These are phyloP conservation scores for Fusarium agapanthi DNA, from an alignment of 2,329 filamentous ascomycete species.

Conservation along the genomic window DNA sequence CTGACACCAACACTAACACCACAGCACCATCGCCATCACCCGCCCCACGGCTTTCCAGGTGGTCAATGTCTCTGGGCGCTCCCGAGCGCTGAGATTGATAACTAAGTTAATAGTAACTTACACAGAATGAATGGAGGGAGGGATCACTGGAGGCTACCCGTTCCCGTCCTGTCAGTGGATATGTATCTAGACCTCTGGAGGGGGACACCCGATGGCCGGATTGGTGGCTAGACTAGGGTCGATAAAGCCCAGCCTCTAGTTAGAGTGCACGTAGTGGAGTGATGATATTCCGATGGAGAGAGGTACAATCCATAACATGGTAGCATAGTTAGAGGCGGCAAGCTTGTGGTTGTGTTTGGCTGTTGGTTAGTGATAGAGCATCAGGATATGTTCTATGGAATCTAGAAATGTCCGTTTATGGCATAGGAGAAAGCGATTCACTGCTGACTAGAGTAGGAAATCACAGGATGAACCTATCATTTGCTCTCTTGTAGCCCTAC, in stretches of 20 bases:
- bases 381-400: background rate
- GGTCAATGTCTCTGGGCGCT: conserved; percentile 30
- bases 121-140: conserved; percentile 2
- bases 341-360: background rate
- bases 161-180: conserved; percentile 34
- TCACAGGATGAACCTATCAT: conserved; percentile 11
- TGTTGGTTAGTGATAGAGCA: background rate
- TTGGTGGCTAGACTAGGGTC: conserved; percentile 34
- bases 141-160: conserved; percentile 31
- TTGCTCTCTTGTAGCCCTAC: conserved; percentile 7
- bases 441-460: background rate
- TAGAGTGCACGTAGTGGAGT: background rate
- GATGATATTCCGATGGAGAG: background rate
- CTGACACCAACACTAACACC: background rate
- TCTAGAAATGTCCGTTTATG: conserved; percentile 15
- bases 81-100: conserved; percentile 31
- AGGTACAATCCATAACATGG: background rate
- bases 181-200: conserved; percentile 4
- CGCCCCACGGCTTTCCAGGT: conserved; percentile 8
- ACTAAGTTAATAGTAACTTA: background rate
- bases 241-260: conserved; percentile 28
- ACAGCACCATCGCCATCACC: background rate
- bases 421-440: background rate
- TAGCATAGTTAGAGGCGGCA: background rate
- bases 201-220: conserved; percentile 21